These are phyloP conservation scores for Termitomyces sp. DNA, from an alignment of 768 basidiomycete species.

Conservation along the genomic window DNA sequence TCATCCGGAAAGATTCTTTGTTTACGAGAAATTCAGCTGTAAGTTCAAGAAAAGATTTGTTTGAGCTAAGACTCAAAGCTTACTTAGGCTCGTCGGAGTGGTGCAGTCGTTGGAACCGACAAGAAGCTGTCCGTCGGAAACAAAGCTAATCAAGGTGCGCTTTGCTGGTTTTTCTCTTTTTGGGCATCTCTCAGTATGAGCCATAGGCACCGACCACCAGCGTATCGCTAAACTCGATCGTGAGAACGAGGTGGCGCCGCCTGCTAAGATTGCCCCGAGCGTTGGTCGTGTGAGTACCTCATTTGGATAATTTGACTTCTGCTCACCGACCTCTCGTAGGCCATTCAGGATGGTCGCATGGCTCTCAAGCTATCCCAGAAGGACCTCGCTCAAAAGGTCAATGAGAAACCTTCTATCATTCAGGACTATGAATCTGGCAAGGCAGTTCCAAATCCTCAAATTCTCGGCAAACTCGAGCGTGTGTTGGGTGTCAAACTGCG, in stretches of 20 bases:
- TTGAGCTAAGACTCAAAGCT: conserved; percentile 3
- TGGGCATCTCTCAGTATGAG: neutral
- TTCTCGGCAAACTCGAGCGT: conserved; percentile 88
- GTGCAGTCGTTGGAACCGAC: conserved; percentile 78
- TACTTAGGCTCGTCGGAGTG: conserved; percentile 66
- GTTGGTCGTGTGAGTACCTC: conserved; percentile 63
- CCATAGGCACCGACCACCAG: conserved; percentile 85
- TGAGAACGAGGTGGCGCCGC: conserved; percentile 94
- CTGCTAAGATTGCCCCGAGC: conserved; percentile 67
- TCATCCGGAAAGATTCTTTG: neutral
- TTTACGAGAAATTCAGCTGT: conserved; percentile 43
- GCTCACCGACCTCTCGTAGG: conserved; percentile 35
- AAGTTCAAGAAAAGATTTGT: conserved; percentile 21
- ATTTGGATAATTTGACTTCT: neutral
- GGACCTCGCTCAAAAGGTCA: conserved; percentile 88
- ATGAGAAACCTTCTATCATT: conserved; percentile 85
- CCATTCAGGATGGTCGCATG: conserved; percentile 77
- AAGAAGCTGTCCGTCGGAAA: conserved; percentile 73
- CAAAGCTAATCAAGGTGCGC: conserved; percentile 72
- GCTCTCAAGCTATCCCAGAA: conserved; percentile 85
- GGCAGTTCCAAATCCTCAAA: conserved; percentile 83
- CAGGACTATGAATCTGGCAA: conserved; percentile 89
- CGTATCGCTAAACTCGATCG: conserved; percentile 91
- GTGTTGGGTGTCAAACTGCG: conserved; percentile 84
- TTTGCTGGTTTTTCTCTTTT: neutral